A percentile compares a stretch with the other conserved stretches of the same genome.
Conservation (phyloP, 2,329 filamentous ascomycete species). For the Ophiostoma himal-ulmi region DNA sequence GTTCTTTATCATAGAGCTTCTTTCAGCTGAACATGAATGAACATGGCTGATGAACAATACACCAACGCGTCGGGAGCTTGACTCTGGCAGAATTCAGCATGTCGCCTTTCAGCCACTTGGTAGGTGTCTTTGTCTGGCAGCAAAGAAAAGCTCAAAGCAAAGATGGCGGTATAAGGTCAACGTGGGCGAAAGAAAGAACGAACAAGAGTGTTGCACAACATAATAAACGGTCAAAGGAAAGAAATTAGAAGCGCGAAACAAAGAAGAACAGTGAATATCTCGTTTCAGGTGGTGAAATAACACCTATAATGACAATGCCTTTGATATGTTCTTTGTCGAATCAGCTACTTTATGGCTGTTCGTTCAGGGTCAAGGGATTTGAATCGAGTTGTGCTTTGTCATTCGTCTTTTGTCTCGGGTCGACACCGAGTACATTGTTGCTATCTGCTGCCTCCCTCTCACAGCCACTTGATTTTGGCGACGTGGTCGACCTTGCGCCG, state of each 20-base stretch:
- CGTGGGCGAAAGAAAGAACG: background rate
- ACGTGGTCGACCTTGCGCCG: constrained; percentile 91
- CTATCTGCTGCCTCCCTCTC: background rate
- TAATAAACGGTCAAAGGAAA: background rate
- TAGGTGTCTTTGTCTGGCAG: background rate
- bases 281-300: background rate
- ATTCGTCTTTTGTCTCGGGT: background rate
- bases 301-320: background rate
- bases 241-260: background rate
- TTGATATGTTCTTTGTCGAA: background rate
- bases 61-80: background rate
- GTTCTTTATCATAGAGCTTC: background rate
- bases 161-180: background rate
- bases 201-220: background rate
- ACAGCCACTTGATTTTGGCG: constrained; percentile 79
- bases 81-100: background rate
- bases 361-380: background rate
- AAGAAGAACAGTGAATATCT: background rate
- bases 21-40: constrained; percentile 2
- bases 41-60: constrained; percentile 6
- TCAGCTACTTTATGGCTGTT: background rate
- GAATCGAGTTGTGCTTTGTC: background rate
- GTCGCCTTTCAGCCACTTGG: background rate
- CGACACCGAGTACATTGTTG: background rate
- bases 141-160: background rate